Evolutionary conservation across 371 early-diverging fungal species (phyloP).

Genomic region (Fennellomyces sp.): DNA sequence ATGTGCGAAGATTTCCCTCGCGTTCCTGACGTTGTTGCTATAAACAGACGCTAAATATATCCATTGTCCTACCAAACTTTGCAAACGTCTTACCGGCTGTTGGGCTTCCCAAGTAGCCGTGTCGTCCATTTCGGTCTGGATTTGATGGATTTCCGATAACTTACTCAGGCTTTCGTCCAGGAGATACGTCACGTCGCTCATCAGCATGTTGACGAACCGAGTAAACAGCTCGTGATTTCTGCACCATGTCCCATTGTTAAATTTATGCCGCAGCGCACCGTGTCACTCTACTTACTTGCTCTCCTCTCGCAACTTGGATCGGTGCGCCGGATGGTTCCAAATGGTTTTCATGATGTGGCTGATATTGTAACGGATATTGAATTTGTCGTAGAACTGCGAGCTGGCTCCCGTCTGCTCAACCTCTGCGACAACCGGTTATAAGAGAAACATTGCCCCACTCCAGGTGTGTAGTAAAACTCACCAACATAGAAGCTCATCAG

Average conservation of each 20-base stretch:
- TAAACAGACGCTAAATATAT: not conserved
- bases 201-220: slow-evolving; percentile 90
- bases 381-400: slow-evolving; percentile 97
- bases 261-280: too few relatives aligned
- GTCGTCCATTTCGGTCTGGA: slow-evolving; percentile 81
- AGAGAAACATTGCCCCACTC: too few relatives aligned
- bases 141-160: slow-evolving; percentile 78
- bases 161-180: slow-evolving; percentile 92
- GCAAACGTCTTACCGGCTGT: slow-evolving; percentile 41
- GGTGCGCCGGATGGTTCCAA: slow-evolving; percentile 77
- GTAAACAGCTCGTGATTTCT: slow-evolving; percentile 77
- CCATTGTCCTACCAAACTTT: not conserved
- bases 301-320: slow-evolving; percentile 56
- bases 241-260: too few relatives aligned
- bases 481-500: slow-evolving; percentile 91
- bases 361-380: slow-evolving; percentile 95
- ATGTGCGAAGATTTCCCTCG: slow-evolving; percentile 59
- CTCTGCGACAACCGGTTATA: too few relatives aligned
- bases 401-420: slow-evolving; percentile 93
- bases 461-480: too few relatives aligned
- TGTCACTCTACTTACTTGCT: slow-evolving; percentile 66
- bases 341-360: slow-evolving; percentile 89
- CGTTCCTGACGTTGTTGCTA: slow-evolving; percentile 71
- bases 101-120: slow-evolving; percentile 56
- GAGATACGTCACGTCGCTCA: slow-evolving; percentile 96